Base-by-base conservation (phyloP, 495 filamentous ascomycete genomes). In the Penicillium waksmanii region DNA sequence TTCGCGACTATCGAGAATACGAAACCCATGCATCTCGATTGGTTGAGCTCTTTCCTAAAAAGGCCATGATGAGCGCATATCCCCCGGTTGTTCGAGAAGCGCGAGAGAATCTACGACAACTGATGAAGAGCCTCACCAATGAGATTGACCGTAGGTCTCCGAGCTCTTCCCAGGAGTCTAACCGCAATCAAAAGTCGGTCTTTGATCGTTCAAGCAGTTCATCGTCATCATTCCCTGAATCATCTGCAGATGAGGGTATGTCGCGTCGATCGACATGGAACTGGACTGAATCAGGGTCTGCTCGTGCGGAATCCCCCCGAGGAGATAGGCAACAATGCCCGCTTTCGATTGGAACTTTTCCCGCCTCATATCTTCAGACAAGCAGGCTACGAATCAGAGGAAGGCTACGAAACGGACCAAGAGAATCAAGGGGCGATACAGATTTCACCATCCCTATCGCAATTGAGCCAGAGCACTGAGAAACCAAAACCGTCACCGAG, bases 181-280 rank as follows among this genome's bases (percentile, higher is more conserved):
- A 80, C 12, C 77, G 73, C 3, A 79, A 73, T 5, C 80, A 85
- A 38, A 79, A 82, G 3, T 92, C 89, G 0, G 86, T 92, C 5
- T 92, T 92, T 62, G 88, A 91, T 66, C 80, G 87, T 18, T 84
- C 86, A 2, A 90, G 85, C 56, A 89, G 86, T 68, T 82, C 82
- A 8, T 89, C 88, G 0, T 82, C 80, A 7, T 76, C 73, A 5
- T 67, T 72, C 8, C 77, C 74, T 0, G 75, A 74, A 10, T 82
- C 76, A 0, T 70, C 72, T 1, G 56, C 68, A 13, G 71, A 78
- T 25, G 69, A 78, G 54, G 67, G 69, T 18, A 42, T 61, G 7
- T 73, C 74, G 2, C 74, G 74, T 5, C 66, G 68, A 17, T 66
- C 69, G 7, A 80, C 75, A 0, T 73, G 66, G 59, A 68, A 72